These are phyloP conservation scores for Leptodermis oblonga DNA, from an alignment of 257 asterid species.

Conservation along the genomic window DNA sequence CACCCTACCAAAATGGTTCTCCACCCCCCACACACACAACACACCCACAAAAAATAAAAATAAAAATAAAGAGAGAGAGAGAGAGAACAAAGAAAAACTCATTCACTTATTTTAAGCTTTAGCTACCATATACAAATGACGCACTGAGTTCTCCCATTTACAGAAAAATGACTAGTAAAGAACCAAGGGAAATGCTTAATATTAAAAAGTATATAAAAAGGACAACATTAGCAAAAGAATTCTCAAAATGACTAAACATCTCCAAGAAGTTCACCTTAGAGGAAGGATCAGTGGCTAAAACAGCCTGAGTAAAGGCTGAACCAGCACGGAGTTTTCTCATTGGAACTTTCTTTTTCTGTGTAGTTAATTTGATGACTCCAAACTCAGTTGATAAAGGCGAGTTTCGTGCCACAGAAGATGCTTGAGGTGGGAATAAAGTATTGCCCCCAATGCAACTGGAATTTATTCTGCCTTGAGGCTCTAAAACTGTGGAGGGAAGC, in stretches of 20 bases:
- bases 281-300: constrained; percentile 54
- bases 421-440: constrained; percentile 60
- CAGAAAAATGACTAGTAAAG: background rate
- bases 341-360: constrained; percentile 34
- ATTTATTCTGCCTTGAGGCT: constrained; percentile 59
- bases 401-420: constrained; percentile 45
- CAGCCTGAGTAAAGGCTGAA: constrained; percentile 49
- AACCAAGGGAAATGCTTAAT: background rate
- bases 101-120: background rate
- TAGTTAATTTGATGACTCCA: constrained; percentile 42
- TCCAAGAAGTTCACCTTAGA: constrained; percentile 44
- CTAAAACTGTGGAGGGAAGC: constrained; percentile 50
- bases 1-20: background rate
- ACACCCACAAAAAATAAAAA: no score
- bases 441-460: constrained; percentile 57
- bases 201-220: background rate
- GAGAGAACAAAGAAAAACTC: no score
- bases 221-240: background rate
- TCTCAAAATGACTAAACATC: background rate
- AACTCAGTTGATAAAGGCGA: constrained; percentile 59
- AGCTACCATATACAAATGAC: background rate
- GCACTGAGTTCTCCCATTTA: background rate
- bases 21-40: no score
- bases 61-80: no score
- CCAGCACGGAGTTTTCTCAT: constrained; percentile 51